Base-by-base conservation (phyloP, 768 basidiomycete species). In the Macrocybe gigantea region DNA sequence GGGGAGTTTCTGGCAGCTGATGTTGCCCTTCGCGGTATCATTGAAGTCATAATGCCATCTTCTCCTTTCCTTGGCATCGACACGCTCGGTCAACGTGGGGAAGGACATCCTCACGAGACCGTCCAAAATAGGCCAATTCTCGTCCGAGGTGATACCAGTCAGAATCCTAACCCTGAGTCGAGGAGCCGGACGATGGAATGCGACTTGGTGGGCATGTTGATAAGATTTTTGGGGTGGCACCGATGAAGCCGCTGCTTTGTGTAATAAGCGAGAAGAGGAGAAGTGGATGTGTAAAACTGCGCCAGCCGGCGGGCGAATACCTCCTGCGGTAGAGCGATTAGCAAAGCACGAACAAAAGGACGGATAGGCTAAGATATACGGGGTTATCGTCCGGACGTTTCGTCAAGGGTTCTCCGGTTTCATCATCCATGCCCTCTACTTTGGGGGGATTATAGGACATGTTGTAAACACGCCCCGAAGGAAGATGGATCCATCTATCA, bases 401-500 rank as follows among this genome's bases (percentile, higher is more conserved):
- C n/a, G 75, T 81, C n/a, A 95, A 72, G 5, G 84, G 81, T 59
- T 95, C 92, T 22, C 90, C 91, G 0, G 93, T 94, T 46, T 80
- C 68, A 58, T 96, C 91, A 67, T 96, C 93, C 44, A 77, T 70
- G 1, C 93, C 91, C 5, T 81, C 72, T 1, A 85, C 78, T 56
- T 82, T 82, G 11, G 93, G 93, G 10, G 74, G 82, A 64, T 93
- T 95, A 66, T 91, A 95, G 6, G 83, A 83, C 63, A 83, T 73
- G 65, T 93, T 95, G 72, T 96, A 96, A 9, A 94, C 83, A 9
- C 93, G 78, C 11, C 93, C 93, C 0, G 91, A 93, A 6, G 88
- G 80, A 10, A 85, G 72, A 61, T 95, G 93, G 15, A 94, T 77
- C 87, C 85, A 94, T 36, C 93, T 84, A 60, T 94, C 91, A 9